Conservation (phyloP, 179 eudicot species). For the Vitellaria paradoxa region DNA sequence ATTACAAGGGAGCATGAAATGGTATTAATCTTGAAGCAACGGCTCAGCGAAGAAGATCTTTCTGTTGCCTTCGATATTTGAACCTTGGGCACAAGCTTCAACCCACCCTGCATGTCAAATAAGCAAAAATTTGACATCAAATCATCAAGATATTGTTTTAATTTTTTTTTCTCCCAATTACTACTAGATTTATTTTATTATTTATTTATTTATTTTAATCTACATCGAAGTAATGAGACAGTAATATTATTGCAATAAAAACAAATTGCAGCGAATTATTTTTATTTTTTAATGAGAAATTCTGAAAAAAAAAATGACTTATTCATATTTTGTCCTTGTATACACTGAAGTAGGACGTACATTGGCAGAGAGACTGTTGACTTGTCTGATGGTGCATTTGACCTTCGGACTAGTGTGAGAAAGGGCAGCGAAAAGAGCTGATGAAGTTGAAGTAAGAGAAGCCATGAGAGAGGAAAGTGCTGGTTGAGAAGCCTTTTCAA, state of each 20-base stretch:
- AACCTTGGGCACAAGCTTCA: conserved; percentile 13
- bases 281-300: background rate
- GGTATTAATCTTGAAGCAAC: conserved; percentile 10
- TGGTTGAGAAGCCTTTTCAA: too few species aligned
- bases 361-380: conserved; percentile 9
- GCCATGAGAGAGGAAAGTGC: background rate
- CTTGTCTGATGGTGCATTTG: conserved; percentile 12
- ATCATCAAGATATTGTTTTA: background rate
- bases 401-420: background rate
- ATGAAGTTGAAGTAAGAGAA: conserved; percentile 16
- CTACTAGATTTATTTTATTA: background rate
- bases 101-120: conserved; percentile 14
- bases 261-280: too few species aligned
- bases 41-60: conserved; percentile 4
- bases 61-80: conserved; percentile 7
- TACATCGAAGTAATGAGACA: background rate
- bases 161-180: too few species aligned
- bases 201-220: background rate
- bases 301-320: background rate
- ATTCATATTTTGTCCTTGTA: background rate
- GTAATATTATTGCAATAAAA: too few species aligned
- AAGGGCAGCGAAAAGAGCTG: conserved; percentile 1
- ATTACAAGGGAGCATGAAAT: conserved; percentile 25
- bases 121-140: background rate
- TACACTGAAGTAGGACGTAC: background rate